These are phyloP conservation scores for Colletotrichum sp. DNA, from an alignment of 2,329 filamentous ascomycete species.

Conservation along the genomic window DNA sequence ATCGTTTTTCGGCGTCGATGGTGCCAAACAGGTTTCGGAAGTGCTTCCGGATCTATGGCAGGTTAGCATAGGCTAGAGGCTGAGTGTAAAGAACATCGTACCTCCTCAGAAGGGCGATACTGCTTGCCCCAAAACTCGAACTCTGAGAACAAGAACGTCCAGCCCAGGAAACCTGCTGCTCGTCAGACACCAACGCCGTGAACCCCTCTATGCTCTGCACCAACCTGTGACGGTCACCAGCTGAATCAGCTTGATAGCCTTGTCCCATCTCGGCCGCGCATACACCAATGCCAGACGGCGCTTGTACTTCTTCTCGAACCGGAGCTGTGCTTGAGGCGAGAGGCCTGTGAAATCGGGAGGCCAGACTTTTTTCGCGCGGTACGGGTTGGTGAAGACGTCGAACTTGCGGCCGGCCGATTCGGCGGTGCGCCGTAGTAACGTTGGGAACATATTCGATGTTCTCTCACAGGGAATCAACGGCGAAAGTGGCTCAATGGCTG, in stretches of 20 bases:
- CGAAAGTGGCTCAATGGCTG: background rate
- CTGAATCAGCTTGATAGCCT: slow-evolving; percentile 69
- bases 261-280: slow-evolving; percentile 68
- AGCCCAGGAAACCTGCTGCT: slow-evolving; percentile 38
- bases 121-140: slow-evolving; percentile 49
- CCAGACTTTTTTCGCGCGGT: slow-evolving; percentile 75
- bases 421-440: slow-evolving; percentile 32
- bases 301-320: slow-evolving; percentile 81
- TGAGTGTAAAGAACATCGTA: background rate
- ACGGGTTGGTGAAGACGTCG: slow-evolving; percentile 58
- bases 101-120: slow-evolving; percentile 49
- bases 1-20: slow-evolving; percentile 46
- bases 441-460: slow-evolving; percentile 36
- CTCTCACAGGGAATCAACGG: background rate
- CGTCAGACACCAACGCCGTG: slow-evolving; percentile 10
- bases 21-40: slow-evolving; percentile 44
- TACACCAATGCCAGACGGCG: slow-evolving; percentile 68
- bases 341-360: slow-evolving; percentile 78
- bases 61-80: background rate
- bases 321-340: slow-evolving; percentile 74
- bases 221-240: slow-evolving; percentile 62
- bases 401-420: slow-evolving; percentile 24
- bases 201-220: slow-evolving; percentile 27
- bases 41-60: slow-evolving; percentile 38
- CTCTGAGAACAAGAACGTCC: slow-evolving; percentile 46